Conservation (phyloP, 1,139 yeast genomes). For the Geotrichum restrictum region DNA sequence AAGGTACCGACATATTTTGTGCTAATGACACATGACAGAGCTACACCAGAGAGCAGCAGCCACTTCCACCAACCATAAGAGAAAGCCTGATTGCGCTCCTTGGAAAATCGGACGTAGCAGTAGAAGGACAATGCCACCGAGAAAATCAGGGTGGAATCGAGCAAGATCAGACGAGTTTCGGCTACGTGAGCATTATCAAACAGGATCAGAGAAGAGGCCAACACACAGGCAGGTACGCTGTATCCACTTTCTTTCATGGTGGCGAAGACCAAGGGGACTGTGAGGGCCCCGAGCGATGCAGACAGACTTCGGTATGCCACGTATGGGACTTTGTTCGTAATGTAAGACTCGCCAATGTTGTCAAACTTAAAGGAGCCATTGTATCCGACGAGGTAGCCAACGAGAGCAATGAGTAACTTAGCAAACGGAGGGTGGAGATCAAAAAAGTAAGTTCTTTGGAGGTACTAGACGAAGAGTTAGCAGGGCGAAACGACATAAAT, state of each 20-base stretch:
- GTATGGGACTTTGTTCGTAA: slow-evolving; percentile 76
- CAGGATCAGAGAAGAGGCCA: slow-evolving; percentile 77
- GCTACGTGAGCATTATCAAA: slow-evolving; percentile 90
- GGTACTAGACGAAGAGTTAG: slow-evolving; percentile 15
- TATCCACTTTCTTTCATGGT: slow-evolving; percentile 83
- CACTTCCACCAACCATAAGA: slow-evolving; percentile 77
- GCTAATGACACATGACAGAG: slow-evolving; percentile 81
- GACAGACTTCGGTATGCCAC: slow-evolving; percentile 78
- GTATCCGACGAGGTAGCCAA: slow-evolving; percentile 84
- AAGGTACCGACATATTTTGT: slow-evolving; percentile 95
- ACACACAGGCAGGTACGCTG: slow-evolving; percentile 68
- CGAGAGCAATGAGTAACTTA: slow-evolving; percentile 81
- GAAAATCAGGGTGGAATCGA: slow-evolving; percentile 84
- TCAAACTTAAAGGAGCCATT: slow-evolving; percentile 89
- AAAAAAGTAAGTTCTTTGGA: slow-evolving; percentile 49
- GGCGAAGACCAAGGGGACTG: slow-evolving; percentile 75
- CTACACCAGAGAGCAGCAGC: slow-evolving; percentile 76
- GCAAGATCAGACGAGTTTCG: slow-evolving; percentile 82
- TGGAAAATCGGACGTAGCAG: slow-evolving; percentile 74
- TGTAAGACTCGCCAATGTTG: slow-evolving; percentile 80
- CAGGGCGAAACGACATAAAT: slow-evolving; percentile 41
- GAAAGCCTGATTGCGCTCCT: slow-evolving; percentile 65
- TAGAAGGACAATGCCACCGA: slow-evolving; percentile 77
- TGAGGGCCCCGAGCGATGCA: slow-evolving; percentile 77
- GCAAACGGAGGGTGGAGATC: slow-evolving; percentile 99